Conservation (phyloP, 441 rosid species). For the Syzygium malaccense region DNA sequence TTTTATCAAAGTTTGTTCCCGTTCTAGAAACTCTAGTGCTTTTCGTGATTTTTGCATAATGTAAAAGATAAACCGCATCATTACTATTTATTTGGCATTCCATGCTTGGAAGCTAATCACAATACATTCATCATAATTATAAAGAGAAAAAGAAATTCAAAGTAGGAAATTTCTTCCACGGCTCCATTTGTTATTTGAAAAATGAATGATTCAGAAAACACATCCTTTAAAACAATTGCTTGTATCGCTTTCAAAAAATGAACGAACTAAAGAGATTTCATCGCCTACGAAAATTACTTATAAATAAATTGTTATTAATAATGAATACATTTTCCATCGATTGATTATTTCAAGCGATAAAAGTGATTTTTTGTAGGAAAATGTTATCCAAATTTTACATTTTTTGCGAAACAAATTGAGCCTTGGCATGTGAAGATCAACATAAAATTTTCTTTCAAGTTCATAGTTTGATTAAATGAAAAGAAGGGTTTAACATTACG, state of each 20-base stretch:
- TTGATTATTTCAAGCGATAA: background rate
- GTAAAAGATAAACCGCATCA: background rate
- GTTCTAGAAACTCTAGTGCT: background rate
- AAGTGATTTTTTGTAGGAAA: fast-evolving
- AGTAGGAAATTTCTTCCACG: background rate
- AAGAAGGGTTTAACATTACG: background rate
- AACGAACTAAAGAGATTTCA: background rate
- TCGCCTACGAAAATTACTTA: background rate
- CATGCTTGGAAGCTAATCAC: background rate
- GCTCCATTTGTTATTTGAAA: background rate
- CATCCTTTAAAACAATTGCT: fast-evolving
- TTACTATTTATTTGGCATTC: background rate
- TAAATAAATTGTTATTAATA: background rate
- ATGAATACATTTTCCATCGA: background rate
- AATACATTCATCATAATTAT: background rate
- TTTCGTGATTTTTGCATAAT: background rate
- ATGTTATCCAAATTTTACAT: background rate
- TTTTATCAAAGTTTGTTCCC: background rate
- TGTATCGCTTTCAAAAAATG: fast-evolving
- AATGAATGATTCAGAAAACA: fast-evolving
- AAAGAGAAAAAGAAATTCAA: background rate
- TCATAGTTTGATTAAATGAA: background rate
- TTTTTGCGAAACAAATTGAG: fast-evolving
- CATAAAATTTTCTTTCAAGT: fast-evolving
- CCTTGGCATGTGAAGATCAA: background rate